phyloP scores from a whole-genome alignment of 768 basidiomycete genomes.

The Boletus rubescentipes region DNA sequence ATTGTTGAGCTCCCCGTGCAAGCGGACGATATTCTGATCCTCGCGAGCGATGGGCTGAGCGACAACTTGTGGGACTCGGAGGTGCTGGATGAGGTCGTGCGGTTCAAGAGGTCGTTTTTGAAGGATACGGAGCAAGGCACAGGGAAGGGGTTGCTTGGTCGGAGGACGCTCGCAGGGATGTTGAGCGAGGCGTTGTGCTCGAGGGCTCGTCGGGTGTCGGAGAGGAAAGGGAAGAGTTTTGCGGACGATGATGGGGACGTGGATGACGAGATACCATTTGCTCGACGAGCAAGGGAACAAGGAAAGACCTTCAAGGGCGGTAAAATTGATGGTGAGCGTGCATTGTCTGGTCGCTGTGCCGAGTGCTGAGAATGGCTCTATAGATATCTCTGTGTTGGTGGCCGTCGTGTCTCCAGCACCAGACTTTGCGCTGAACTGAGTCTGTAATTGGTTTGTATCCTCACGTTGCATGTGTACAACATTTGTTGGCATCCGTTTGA shows the following conservation, averaged over 20 bases:
- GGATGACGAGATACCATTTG: slow-evolving; percentile 75
- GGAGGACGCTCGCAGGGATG: slow-evolving; percentile 63
- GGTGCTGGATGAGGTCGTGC: slow-evolving; percentile 74
- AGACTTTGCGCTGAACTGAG: slow-evolving; percentile 21
- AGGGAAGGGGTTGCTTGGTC: slow-evolving; percentile 36
- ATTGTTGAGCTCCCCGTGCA: slow-evolving; percentile 67
- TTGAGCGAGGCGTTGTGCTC: slow-evolving; percentile 80
- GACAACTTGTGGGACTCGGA: slow-evolving; percentile 92
- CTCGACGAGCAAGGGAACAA: slow-evolving; percentile 69
- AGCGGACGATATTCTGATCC: slow-evolving; percentile 73
- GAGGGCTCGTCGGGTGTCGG: slow-evolving; percentile 68
- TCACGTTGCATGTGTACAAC: slow-evolving; percentile 24
- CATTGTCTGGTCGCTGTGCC: background rate
- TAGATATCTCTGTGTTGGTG: slow-evolving; percentile 68
- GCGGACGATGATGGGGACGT: slow-evolving; percentile 28
- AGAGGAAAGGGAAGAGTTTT: slow-evolving; percentile 36
- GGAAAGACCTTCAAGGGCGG: slow-evolving; percentile 76
- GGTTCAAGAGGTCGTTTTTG: slow-evolving; percentile 48
- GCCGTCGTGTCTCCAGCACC: slow-evolving; percentile 57
- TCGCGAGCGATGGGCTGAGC: slow-evolving; percentile 77
- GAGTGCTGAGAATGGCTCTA: background rate
- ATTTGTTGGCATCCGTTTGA: slow-evolving; percentile 19
- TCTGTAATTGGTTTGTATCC: slow-evolving; percentile 1
- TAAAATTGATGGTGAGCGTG: slow-evolving; percentile 74
- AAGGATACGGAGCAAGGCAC: slow-evolving; percentile 16